phyloP scores from a whole-genome alignment of 2,329 filamentous ascomycete species.

The Seiridium cupressi region DNA sequence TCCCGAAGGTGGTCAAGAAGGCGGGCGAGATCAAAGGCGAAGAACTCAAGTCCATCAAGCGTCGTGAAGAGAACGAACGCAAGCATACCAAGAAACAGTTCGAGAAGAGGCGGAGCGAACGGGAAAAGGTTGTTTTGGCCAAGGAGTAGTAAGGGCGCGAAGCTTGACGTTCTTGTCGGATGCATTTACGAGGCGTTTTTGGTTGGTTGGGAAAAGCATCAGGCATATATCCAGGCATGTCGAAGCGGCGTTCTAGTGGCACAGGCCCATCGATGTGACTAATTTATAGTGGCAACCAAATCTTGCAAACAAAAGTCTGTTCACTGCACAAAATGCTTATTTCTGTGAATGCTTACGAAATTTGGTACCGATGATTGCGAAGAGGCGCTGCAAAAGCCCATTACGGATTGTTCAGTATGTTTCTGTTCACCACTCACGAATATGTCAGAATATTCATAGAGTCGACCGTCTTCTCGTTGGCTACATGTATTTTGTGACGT shows the following conservation, averaged over 20 bases:
- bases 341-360: no score
- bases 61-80: constrained; percentile 89
- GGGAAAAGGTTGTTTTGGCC: constrained; percentile 89
- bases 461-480: no score
- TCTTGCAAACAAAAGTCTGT: no score
- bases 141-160: constrained; percentile 45
- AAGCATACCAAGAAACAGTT: constrained; percentile 86
- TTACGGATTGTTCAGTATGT: no score
- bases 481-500: no score
- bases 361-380: no score
- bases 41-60: constrained; percentile 83
- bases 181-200: constrained; percentile 9
- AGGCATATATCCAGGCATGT: constrained; percentile 6
- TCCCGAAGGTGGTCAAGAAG: constrained; percentile 94
- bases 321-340: no score
- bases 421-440: no score
- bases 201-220: neutral
- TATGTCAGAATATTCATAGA: no score
- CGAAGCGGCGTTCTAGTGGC: neutral
- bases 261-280: neutral
- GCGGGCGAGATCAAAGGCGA: constrained; percentile 90
- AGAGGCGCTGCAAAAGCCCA: no score
- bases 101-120: constrained; percentile 70
- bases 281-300: no score
- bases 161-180: neutral